A percentile compares a stretch with the other conserved stretches of the same genome.
These are phyloP conservation scores for Sphagnurus paluster DNA, from an alignment of 1,284 basidiomycete species.

Conservation along the genomic window DNA sequence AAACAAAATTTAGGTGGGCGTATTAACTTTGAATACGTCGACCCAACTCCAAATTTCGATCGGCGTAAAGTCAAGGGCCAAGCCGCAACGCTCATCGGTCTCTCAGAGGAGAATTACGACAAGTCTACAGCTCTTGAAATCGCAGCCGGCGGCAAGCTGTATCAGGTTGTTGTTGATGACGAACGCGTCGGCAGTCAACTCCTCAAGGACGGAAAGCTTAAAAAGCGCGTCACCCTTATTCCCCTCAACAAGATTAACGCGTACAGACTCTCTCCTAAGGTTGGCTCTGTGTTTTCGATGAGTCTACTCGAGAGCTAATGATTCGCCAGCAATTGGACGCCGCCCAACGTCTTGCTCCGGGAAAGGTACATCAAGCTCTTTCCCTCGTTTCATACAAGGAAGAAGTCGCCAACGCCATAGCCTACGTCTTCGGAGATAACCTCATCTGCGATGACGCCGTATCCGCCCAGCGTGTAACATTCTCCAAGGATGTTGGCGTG, in stretches of 20 bases:
- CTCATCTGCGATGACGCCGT: conserved; percentile 91
- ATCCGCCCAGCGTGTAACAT: conserved; percentile 89
- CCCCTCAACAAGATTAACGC: conserved; percentile 91
- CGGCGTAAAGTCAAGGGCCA: conserved; percentile 87
- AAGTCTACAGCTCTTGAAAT: conserved; percentile 93
- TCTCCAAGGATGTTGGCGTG: conserved; percentile 66
- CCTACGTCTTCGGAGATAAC: conserved; percentile 93
- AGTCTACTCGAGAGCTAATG: neutral
- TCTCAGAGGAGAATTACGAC: conserved; percentile 71
- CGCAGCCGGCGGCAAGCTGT: conserved; percentile 89
- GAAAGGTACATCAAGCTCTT: conserved; percentile 85
- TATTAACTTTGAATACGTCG: conserved; percentile 87
- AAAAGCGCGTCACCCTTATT: conserved; percentile 92
- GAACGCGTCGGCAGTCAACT: conserved; percentile 88
- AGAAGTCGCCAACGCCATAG: conserved; percentile 88
- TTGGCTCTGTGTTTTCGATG: conserved; percentile 31
- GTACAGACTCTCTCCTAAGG: conserved; percentile 63
- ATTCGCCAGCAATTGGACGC: conserved; percentile 68
- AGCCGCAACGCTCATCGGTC: conserved; percentile 83
- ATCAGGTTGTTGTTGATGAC: conserved; percentile 93
- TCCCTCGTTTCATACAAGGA: conserved; percentile 85
- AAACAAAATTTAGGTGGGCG: conserved; percentile 67
- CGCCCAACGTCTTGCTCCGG: conserved; percentile 77
- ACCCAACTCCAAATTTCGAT: conserved; percentile 85
- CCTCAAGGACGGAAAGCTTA: conserved; percentile 80